Conservation (phyloP, 768 basidiomycete species). For the Suillus decipiens region DNA sequence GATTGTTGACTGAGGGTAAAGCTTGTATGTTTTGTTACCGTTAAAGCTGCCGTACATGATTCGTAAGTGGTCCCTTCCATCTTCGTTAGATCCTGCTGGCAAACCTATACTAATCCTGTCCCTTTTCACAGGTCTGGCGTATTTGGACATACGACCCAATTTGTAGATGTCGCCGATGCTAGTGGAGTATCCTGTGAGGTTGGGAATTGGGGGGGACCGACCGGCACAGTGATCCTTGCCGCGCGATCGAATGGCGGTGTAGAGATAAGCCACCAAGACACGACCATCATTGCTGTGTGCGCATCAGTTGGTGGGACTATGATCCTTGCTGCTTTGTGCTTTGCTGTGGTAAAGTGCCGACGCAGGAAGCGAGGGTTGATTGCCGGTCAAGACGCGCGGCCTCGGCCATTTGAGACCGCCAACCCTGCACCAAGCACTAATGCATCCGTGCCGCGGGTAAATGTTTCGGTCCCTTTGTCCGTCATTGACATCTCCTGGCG, state of each 20-base stretch:
- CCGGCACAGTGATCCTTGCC: neutral
- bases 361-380: slow-evolving; percentile 17
- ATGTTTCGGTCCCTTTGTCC: slow-evolving; percentile 3
- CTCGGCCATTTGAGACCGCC: slow-evolving; percentile 24
- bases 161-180: slow-evolving; percentile 5
- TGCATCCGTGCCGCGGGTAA: neutral
- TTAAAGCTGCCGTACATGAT: slow-evolving; percentile 41
- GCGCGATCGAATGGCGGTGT: slow-evolving; percentile 1
- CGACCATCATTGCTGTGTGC: slow-evolving; percentile 20
- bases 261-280: slow-evolving; percentile 10
- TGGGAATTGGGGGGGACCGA: neutral
- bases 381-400: slow-evolving; percentile 26
- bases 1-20: neutral
- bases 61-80: slow-evolving; percentile 36
- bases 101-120: neutral
- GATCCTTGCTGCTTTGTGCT: slow-evolving; percentile 17
- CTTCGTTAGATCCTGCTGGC: neutral
- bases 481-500: slow-evolving; percentile 11
- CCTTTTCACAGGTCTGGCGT: slow-evolving; percentile 38
- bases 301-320: slow-evolving; percentile 24
- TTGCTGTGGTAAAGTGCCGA: slow-evolving; percentile 21
- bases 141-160: slow-evolving; percentile 24
- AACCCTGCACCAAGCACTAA: slow-evolving; percentile 16
- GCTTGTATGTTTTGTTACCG: slow-evolving; percentile 9
- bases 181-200: slow-evolving; percentile 9